phyloP scores from a whole-genome alignment of 495 filamentous ascomycete species.

The Glutinoglossum americanum region DNA sequence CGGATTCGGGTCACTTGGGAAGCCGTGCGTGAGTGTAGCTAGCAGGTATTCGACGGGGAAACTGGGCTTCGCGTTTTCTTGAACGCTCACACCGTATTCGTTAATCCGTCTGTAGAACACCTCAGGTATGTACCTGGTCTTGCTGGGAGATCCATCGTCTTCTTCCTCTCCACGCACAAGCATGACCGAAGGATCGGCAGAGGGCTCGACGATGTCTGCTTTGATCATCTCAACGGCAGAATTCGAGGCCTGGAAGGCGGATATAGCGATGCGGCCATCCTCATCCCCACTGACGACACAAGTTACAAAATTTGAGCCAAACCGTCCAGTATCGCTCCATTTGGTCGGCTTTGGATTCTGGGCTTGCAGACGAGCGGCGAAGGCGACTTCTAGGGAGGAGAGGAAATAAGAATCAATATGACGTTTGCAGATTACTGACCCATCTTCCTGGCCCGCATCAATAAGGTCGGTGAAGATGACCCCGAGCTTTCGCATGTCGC shows the following conservation, averaged over 20 bases:
- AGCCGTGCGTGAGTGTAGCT: constrained; percentile 89
- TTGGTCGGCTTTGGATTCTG: constrained; percentile 78
- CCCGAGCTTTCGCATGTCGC: constrained; percentile 75
- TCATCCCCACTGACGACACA: constrained; percentile 88
- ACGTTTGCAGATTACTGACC: constrained; percentile 78
- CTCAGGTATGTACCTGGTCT: constrained; percentile 80
- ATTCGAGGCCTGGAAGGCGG: constrained; percentile 85
- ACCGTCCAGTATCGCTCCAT: constrained; percentile 88
- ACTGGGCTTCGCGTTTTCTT: constrained; percentile 86
- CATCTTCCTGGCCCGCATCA: constrained; percentile 60
- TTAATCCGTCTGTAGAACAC: constrained; percentile 94
- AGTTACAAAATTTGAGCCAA: constrained; percentile 93
- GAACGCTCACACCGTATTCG: constrained; percentile 87
- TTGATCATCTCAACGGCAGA: constrained; percentile 91
- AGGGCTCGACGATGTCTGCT: constrained; percentile 87
- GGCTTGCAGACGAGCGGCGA: constrained; percentile 71
- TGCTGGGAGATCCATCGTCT: constrained; percentile 45
- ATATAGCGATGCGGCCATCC: constrained; percentile 66
- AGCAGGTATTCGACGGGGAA: constrained; percentile 95
- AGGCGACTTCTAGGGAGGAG: constrained; percentile 76
- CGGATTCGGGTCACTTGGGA: constrained; percentile 59
- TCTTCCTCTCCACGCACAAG: constrained; percentile 83
- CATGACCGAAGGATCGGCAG: constrained; percentile 82
- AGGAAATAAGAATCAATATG: constrained; percentile 91
- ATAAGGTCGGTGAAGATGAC: constrained; percentile 90